A percentile compares a stretch with the other conserved stretches of the same genome.
Conservation (phyloP, 2,329 filamentous ascomycete genomes). For the Parastagonospora avenae region DNA sequence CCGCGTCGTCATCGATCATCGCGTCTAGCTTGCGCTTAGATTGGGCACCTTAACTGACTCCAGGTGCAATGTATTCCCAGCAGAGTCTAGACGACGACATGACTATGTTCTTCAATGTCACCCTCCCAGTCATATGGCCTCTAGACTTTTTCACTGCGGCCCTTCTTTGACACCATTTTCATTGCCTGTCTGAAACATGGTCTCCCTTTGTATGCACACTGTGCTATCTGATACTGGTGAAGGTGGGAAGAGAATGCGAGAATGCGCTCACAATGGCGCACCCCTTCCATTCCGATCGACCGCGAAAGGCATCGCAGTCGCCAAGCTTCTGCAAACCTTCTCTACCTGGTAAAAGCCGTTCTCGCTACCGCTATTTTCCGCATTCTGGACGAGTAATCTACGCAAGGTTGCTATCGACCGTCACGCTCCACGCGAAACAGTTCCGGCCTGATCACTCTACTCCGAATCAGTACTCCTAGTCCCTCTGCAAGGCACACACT, state of each 20-base stretch:
- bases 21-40: no score
- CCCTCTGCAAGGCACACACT: slow-evolving; percentile 46
- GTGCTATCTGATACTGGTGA: slow-evolving; percentile 14
- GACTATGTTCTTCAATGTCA: neutral
- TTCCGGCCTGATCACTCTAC: slow-evolving; percentile 19
- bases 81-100: no score
- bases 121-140: neutral
- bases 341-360: slow-evolving; percentile 19
- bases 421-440: slow-evolving; percentile 37
- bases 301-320: slow-evolving; percentile 23
- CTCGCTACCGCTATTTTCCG: slow-evolving; percentile 22
- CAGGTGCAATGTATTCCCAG: no score
- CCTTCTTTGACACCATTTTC: neutral
- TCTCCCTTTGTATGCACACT: slow-evolving; percentile 18
- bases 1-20: no score
- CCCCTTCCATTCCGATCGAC: slow-evolving; percentile 32
- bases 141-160: neutral
- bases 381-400: slow-evolving; percentile 34
- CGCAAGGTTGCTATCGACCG: slow-evolving; percentile 29
- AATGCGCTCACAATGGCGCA: slow-evolving; percentile 20
- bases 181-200: slow-evolving; percentile 1
- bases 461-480: slow-evolving; percentile 34
- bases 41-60: no score
- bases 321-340: slow-evolving; percentile 25
- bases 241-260: slow-evolving; percentile 17